A percentile compares a stretch with the other conserved stretches of the same genome.
Evolutionary conservation across 257 asterid species (phyloP).

Genomic region (Solanum bulbocastanum): DNA sequence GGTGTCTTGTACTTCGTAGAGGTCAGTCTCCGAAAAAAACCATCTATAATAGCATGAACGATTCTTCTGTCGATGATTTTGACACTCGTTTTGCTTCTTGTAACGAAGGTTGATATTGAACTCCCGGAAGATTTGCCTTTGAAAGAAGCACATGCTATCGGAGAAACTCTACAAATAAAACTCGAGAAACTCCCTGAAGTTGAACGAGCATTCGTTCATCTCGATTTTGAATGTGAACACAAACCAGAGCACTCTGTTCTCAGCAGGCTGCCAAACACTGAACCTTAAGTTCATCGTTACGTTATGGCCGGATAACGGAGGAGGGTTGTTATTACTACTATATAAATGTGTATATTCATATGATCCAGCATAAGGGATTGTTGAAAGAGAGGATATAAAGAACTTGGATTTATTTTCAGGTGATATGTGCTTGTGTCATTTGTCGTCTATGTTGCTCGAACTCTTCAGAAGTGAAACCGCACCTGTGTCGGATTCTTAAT

Average conservation of each 20-base stretch:
- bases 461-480: neutral
- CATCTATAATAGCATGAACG: neutral
- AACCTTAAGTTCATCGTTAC: slow-evolving; percentile 28
- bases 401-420: neutral
- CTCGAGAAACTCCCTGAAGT: slow-evolving; percentile 82
- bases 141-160: slow-evolving; percentile 78
- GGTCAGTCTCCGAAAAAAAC: slow-evolving; percentile 27
- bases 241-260: slow-evolving; percentile 83
- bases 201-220: slow-evolving; percentile 87
- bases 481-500: neutral
- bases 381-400: neutral
- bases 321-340: neutral
- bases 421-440: neutral
- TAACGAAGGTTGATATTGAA: slow-evolving; percentile 67
- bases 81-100: neutral
- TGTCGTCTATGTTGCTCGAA: neutral
- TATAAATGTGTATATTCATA: neutral
- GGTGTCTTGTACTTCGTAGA: slow-evolving; percentile 86
- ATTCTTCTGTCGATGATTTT: neutral
- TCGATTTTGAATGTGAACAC: slow-evolving; percentile 77
- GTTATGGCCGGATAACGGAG: neutral
- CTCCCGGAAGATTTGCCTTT: slow-evolving; percentile 79
- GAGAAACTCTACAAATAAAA: slow-evolving; percentile 71
- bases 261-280: slow-evolving; percentile 58
- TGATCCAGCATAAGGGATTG: neutral